These are phyloP conservation scores for Beauveria australis DNA, from an alignment of 2,329 filamentous ascomycete genomes.

Conservation along the genomic window DNA sequence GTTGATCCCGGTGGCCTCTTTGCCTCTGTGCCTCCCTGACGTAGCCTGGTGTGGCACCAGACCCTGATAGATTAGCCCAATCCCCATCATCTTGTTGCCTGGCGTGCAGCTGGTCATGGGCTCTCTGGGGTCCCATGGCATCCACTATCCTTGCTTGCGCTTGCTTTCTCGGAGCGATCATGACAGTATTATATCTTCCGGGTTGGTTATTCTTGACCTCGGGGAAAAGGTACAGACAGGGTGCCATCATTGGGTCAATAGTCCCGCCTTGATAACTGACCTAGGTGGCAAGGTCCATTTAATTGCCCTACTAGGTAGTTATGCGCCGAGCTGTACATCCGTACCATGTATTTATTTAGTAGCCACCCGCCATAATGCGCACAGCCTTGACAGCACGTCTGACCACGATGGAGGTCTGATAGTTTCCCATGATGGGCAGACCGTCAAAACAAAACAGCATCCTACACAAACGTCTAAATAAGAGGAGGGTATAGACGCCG, in stretches of 20 bases:
- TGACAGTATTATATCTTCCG: background rate
- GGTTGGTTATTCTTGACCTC: no score
- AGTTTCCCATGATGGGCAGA: background rate
- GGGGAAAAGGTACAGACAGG: no score
- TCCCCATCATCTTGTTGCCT: background rate
- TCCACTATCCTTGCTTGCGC: background rate
- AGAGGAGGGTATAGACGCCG: background rate
- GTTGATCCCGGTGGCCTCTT: no score
- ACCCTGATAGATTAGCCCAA: background rate
- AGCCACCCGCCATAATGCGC: background rate
- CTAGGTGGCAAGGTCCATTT: no score
- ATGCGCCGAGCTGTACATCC: background rate
- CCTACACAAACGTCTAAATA: background rate
- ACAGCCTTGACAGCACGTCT: background rate
- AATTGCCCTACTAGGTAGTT: no score
- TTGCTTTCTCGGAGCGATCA: background rate
- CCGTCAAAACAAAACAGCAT: background rate
- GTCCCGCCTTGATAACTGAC: no score
- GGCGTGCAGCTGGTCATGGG: background rate
- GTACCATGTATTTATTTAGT: no score
- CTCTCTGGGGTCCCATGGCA: no score
- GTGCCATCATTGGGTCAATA: no score
- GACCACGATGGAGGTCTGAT: background rate
- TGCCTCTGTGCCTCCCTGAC: background rate
- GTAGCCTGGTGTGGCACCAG: background rate